phyloP scores from a whole-genome alignment of 2,329 filamentous ascomycete genomes.

The Escovopsis weberi region DNA sequence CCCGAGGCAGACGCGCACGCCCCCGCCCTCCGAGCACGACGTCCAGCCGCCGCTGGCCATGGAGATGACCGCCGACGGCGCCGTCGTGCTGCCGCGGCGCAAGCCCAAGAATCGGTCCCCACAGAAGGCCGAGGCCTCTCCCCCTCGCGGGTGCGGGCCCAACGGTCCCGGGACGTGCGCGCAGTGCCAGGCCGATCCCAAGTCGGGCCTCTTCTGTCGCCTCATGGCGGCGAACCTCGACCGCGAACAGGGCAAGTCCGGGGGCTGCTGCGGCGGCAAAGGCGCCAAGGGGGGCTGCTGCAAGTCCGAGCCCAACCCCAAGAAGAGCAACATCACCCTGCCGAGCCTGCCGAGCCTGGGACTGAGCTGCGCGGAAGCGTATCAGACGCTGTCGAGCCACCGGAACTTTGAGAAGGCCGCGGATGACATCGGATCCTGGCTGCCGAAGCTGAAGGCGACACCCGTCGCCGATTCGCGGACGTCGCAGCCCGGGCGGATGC shows the following conservation, averaged over 20 bases:
- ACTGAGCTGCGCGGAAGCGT: slow-evolving; percentile 61
- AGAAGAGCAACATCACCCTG: slow-evolving; percentile 20
- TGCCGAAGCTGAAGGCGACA: slow-evolving; percentile 55
- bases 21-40: slow-evolving; percentile 47
- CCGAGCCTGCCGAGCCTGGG: slow-evolving; percentile 35
- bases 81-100: slow-evolving; percentile 41
- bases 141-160: slow-evolving; percentile 36
- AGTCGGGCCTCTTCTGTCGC: slow-evolving; percentile 71
- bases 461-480: slow-evolving; percentile 18
- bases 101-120: slow-evolving; percentile 12
- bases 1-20: slow-evolving; percentile 38
- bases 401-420: slow-evolving; percentile 60
- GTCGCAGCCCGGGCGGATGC: slow-evolving; percentile 29
- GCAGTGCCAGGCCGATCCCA: slow-evolving; percentile 63
- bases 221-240: slow-evolving; percentile 55
- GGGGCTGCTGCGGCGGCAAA: slow-evolving; percentile 49
- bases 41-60: slow-evolving; percentile 36
- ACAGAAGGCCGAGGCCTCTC: background rate
- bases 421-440: slow-evolving; percentile 61
- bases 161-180: slow-evolving; percentile 66
- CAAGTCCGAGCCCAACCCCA: slow-evolving; percentile 21
- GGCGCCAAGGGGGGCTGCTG: slow-evolving; percentile 48
- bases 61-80: slow-evolving; percentile 45
- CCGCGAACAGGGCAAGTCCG: slow-evolving; percentile 21
- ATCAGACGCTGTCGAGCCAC: slow-evolving; percentile 64